Base-by-base conservation (phyloP, 2,329 filamentous ascomycete species). In the Aspergillus felis region DNA sequence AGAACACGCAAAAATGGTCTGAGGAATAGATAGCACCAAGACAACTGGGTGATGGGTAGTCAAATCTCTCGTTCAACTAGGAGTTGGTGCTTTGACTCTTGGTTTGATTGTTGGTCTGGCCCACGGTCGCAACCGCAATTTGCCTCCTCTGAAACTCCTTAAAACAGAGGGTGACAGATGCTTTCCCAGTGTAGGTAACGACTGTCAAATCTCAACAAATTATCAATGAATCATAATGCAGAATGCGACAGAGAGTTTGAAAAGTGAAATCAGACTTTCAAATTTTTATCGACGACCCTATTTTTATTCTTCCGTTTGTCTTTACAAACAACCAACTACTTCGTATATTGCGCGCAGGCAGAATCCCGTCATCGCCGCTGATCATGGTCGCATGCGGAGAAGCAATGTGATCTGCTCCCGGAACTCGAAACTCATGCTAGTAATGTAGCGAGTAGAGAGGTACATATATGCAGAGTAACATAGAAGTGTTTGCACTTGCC, bases 351-450 rank as follows among this genome's bases (percentile, higher is more conserved):
- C 22, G 42, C 12, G 42, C 42, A 46, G 41, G 42, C 12, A 24
- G 22, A 22, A 46, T 24, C 42, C 42, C 42, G 32, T 38, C 32
- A 7, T 35, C 32, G 5, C 14, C 32, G 48, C 25, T 10, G 48
- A 50, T 50, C 48, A 25, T 25, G 50, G 50, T 51, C 50, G 50
- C 50, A 51, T 51, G 50, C 32, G 50, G 50, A 51, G 50, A 51
- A 51, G 7, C 29, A 51, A 50, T 17, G 32, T 17, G 32, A 38
- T 38, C 20, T 24, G 42, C 14, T 17, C 32, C 32, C 32, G 14
- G 32, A 17, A 38, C 32, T 38, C 32, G 32, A 38, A 5, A 35
- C 14, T 38, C 14, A 17, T 38, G 32, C 32, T 38, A 17, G 32
- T 17, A 38, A 38, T 14, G 32, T 38, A 17, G 14, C 32, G 32